Evolutionary conservation across 495 filamentous ascomycete species (phyloP), one percentile per base, ranked within the genome.

Genomic region (Thozetella sp.): DNA sequence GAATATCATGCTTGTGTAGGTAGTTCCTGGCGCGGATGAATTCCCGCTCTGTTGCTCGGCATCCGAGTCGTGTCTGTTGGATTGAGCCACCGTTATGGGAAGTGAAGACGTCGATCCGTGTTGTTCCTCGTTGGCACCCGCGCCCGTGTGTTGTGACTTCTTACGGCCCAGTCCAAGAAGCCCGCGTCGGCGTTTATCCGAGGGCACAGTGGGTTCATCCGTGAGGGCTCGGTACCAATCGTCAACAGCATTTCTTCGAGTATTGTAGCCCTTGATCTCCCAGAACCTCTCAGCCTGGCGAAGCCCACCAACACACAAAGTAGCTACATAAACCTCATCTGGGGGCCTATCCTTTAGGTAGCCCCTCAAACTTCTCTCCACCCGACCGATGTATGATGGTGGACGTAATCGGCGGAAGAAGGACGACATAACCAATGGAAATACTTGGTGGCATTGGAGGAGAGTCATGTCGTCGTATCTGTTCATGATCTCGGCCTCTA

Each of bases 181-280:
- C 1, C 71, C 68, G 25, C 80, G 76, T 57, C 79, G 71, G 53
- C 74, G 72, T 53, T 82, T 83, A 10, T 72, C 55, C n/a, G 70
- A 68, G 17, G 70, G 57, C 55, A 82, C 75, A 4, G n/a, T 61
- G 10, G 74, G 61, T 22, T 76, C 79, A 24, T 65, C 71, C 12
- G 72, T 70, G n/a, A 85, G 66, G 30, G 74, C 75, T 12, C 67
- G 68, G 63, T 80, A 85, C 83, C 83, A 85, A 15, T 55, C 65
- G 61, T 85, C 83, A 17, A 85, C 82, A 17, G 78, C 74, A 19
- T 70, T 73, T 56, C 80, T 76, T 25, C 83, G 74, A 22, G 72
- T 65, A 60, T 84, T 85, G 64, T 85, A 85, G 23, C 82, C 81
- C 56, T 85, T 85, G 1, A 82, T 78, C 58, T 85, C 82, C 83